Percentiles rank a stretch among this genome's conserved stretches.
Evolutionary conservation across 306 rosid genomes (phyloP).

Genomic region (Aeschynomene evenia): DNA sequence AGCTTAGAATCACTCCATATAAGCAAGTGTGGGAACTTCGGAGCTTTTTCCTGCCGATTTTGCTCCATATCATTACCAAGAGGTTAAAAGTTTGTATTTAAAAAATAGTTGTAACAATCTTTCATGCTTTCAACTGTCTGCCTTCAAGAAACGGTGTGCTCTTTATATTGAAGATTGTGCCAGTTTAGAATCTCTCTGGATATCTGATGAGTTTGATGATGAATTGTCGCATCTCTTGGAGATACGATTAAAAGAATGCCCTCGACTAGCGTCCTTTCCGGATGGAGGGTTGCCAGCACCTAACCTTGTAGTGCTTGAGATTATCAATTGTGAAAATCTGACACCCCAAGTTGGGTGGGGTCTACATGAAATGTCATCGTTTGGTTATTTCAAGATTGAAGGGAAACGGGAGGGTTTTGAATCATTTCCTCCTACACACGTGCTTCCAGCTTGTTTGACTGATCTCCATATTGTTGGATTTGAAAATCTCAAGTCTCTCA

Average conservation of each 20-base stretch:
- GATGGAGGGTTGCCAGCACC: slow-evolving; percentile 2
- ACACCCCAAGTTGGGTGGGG: background rate
- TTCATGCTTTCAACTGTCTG: background rate
- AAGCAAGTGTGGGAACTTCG: background rate
- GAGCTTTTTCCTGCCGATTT: background rate
- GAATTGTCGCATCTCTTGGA: background rate
- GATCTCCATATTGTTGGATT: background rate
- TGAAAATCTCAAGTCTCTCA: background rate
- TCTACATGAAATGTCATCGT: background rate
- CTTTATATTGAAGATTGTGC: background rate
- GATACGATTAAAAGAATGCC: background rate
- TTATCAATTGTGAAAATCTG: background rate
- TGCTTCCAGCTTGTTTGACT: background rate
- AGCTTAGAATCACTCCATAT: background rate
- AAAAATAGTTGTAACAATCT: background rate
- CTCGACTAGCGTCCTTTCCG: background rate
- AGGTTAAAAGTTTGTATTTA: background rate
- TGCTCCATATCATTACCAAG: no score
- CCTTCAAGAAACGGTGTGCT: background rate
- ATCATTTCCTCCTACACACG: background rate
- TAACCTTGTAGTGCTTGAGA: background rate
- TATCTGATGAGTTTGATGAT: background rate
- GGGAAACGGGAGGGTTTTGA: background rate
- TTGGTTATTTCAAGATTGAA: background rate
- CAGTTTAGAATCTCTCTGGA: background rate